Evolutionary conservation across 352 stramenopile genomes (phyloP).

Genomic region (Phytopythium oedochilum): DNA sequence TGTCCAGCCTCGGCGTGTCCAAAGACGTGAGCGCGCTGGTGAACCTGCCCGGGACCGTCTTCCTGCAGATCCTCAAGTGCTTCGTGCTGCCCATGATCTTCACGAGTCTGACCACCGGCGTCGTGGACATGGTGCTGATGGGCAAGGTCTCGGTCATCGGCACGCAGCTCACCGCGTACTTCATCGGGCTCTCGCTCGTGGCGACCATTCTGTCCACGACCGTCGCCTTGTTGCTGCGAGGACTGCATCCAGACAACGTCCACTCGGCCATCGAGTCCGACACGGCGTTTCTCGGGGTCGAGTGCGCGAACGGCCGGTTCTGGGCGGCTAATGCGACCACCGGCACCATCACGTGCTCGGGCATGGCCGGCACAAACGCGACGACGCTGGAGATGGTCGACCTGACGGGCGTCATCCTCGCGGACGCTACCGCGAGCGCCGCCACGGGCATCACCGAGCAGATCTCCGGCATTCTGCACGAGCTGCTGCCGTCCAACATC

Average conservation of each 20-base stretch:
- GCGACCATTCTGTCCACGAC: not conserved
- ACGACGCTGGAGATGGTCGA: conserved; percentile 8
- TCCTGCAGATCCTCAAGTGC: conserved; percentile 26
- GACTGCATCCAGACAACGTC: conserved; percentile 1
- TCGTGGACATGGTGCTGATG: conserved; percentile 10
- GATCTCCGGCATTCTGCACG: conserved; percentile 10
- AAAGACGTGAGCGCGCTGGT: conserved; percentile 16
- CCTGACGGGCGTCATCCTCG: conserved; percentile 5
- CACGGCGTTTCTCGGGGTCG: conserved; percentile 4
- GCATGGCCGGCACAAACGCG: not conserved
- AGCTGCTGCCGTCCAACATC: conserved; percentile 17
- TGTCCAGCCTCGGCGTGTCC: conserved; percentile 15
- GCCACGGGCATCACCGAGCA: conserved; percentile 3
- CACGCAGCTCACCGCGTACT: conserved; percentile 4
- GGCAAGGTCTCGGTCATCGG: conserved; percentile 12
- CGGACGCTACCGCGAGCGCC: not conserved
- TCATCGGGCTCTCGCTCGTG: conserved; percentile 4
- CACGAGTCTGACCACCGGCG: conserved; percentile 5
- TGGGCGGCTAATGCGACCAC: not conserved
- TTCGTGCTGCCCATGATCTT: conserved; percentile 27
- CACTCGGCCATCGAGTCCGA: conserved; percentile 8
- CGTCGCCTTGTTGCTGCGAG: conserved; percentile 3
- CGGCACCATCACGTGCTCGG: not conserved
- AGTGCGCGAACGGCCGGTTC: conserved; percentile 5
- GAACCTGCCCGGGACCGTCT: conserved; percentile 23